A percentile compares a stretch with the other conserved stretches of the same genome.
These are phyloP conservation scores for Tephrocybe sp. DNA, from an alignment of 768 basidiomycete genomes.

Conservation along the genomic window DNA sequence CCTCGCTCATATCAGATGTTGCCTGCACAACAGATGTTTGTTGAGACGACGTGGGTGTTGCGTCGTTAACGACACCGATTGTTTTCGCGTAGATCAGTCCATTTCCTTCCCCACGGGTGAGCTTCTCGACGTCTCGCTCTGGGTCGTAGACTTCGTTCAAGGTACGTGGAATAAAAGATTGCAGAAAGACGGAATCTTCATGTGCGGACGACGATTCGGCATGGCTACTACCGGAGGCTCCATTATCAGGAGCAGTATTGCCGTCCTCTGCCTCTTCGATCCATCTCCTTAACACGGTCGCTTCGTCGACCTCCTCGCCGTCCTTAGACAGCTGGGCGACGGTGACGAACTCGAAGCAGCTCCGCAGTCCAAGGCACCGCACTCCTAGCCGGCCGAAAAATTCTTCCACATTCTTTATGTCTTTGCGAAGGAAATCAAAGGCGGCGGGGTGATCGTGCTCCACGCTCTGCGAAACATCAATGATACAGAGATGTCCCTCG, in stretches of 20 bases:
- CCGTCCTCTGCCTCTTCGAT: conserved; percentile 34
- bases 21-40: conserved; percentile 1
- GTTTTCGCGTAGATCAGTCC: conserved; percentile 85
- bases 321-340: conserved; percentile 39
- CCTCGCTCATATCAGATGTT: conserved; percentile 16
- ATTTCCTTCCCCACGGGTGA: conserved; percentile 66
- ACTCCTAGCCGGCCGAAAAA: conserved; percentile 83
- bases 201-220: conserved; percentile 36
- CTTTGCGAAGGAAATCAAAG: conserved; percentile 92
- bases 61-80: conserved; percentile 54
- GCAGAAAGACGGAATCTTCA: conserved; percentile 88
- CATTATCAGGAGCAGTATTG: not conserved
- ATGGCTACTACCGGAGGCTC: not conserved
- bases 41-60: conserved; percentile 1
- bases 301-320: conserved; percentile 22
- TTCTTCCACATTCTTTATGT: conserved; percentile 91
- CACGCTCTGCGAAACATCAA: conserved; percentile 98
- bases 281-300: conserved; percentile 41
- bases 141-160: conserved; percentile 94
- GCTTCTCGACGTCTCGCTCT: conserved; percentile 82
- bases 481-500: conserved; percentile 79
- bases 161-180: conserved; percentile 89
- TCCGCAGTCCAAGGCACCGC: conserved; percentile 69
- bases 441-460: conserved; percentile 97
- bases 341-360: conserved; percentile 89